Percentiles rank a stretch among this genome's conserved stretches.
Conservation (phyloP, 2,329 filamentous ascomycete genomes). For the Colletotrichum navitas region DNA sequence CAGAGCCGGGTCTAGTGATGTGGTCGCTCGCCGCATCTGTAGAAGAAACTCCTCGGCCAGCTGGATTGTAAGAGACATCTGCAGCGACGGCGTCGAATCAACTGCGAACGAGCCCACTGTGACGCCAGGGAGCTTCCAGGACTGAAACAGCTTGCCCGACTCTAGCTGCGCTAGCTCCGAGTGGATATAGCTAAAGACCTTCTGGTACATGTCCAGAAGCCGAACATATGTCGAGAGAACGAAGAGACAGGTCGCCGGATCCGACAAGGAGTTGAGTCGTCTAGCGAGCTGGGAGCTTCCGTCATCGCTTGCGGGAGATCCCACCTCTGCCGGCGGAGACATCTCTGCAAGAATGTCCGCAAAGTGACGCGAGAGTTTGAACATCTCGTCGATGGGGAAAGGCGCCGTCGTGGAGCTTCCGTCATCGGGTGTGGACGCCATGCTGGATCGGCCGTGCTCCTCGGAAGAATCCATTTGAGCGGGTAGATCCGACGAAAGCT, state of each 20-base stretch:
- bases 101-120: conserved; percentile 57
- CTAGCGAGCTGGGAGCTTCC: conserved; percentile 22
- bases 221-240: conserved; percentile 55
- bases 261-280: conserved; percentile 44
- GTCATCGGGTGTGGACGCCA: conserved; percentile 43
- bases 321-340: conserved; percentile 29
- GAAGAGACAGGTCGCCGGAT: conserved; percentile 55
- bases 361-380: conserved; percentile 54
- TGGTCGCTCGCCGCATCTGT: conserved; percentile 51
- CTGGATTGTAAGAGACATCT: conserved; percentile 58
- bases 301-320: conserved; percentile 33
- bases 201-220: conserved; percentile 57
- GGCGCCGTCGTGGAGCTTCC: conserved; percentile 45
- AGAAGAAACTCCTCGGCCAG: conserved; percentile 57
- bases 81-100: conserved; percentile 55
- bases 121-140: conserved; percentile 57
- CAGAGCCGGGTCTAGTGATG: conserved; percentile 46
- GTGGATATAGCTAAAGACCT: conserved; percentile 54
- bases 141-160: conserved; percentile 48
- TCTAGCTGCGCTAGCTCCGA: conserved; percentile 49
- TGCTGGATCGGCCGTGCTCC: conserved; percentile 17
- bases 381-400: conserved; percentile 58
- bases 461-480: conserved; percentile 45
- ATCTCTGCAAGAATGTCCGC: conserved; percentile 51
- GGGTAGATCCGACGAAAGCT: conserved; percentile 52